phyloP scores from a whole-genome alignment of 2,329 filamentous ascomycete genomes.

The Stachybotrys chartarum region DNA sequence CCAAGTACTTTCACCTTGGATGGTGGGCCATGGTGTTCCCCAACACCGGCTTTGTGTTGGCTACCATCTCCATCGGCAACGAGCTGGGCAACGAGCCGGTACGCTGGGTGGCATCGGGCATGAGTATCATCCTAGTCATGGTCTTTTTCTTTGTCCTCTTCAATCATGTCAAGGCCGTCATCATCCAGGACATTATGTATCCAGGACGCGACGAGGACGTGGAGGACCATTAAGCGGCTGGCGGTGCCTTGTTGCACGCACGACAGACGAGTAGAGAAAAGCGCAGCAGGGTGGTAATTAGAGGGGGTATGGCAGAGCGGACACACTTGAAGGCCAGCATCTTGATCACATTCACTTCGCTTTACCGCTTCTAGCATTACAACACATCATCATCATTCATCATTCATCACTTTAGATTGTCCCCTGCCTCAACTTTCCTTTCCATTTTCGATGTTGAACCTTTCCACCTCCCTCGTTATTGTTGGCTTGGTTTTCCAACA shows the following conservation, averaged over 20 bases:
- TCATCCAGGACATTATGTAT: slow-evolving; percentile 48
- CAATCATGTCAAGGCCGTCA: slow-evolving; percentile 35
- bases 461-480: not conserved
- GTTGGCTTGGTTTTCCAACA: not conserved
- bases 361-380: not conserved
- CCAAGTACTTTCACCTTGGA: slow-evolving; percentile 49
- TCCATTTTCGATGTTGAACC: not conserved
- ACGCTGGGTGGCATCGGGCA: slow-evolving; percentile 39
- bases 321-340: not conserved
- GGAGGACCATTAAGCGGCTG: slow-evolving; percentile 23
- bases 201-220: slow-evolving; percentile 48
- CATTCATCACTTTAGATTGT: not conserved
- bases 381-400: not conserved
- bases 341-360: not conserved
- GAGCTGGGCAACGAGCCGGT: slow-evolving; percentile 37
- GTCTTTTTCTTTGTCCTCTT: slow-evolving; percentile 37
- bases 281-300: not conserved
- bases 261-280: not conserved
- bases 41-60: slow-evolving; percentile 52
- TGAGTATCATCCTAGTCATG: slow-evolving; percentile 38
- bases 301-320: not conserved
- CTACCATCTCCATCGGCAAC: slow-evolving; percentile 46
- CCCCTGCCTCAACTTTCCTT: not conserved
- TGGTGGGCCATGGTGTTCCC: slow-evolving; percentile 61
- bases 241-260: not conserved